Conservation (phyloP, 345 rosid species). For the Passiflora organensis region DNA sequence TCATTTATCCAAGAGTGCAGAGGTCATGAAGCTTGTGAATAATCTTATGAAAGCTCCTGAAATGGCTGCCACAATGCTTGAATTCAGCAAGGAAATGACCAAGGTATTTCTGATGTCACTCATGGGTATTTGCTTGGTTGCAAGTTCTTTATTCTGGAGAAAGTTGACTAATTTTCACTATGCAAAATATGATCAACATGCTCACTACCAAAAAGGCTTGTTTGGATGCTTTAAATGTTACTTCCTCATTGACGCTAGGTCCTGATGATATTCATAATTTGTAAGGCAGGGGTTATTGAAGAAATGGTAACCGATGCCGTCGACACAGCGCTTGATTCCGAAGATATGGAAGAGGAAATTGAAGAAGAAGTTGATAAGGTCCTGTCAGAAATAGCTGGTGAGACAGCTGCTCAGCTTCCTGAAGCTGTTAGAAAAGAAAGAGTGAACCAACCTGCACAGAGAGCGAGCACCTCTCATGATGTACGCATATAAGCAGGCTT, state of each 20-base stretch:
- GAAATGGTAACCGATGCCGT: conserved; percentile 13
- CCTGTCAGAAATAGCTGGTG: conserved; percentile 11
- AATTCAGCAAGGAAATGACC: conserved; percentile 89
- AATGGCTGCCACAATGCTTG: conserved; percentile 84
- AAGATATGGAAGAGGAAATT: conserved; percentile 14
- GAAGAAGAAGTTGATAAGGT: conserved; percentile 16
- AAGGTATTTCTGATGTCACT: conserved; percentile 35
- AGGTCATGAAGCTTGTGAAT: conserved; percentile 91
- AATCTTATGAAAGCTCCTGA: conserved; percentile 90
- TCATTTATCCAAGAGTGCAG: conserved; percentile 78
- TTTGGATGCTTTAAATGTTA: neutral
- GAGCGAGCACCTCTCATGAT: conserved; percentile 25
- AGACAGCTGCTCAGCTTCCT: conserved; percentile 18
- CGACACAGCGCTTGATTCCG: conserved; percentile 14
- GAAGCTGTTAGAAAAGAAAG: conserved; percentile 24
- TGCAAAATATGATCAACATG: neutral
- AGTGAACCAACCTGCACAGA: conserved; percentile 10
- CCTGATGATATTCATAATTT: neutral
- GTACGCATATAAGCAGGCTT: conserved; percentile 9
- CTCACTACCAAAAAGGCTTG: neutral
- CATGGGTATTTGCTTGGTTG: neutral
- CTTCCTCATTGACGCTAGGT: neutral
- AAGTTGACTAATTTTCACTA: neutral
- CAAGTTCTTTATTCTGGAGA: neutral
- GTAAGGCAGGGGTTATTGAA: conserved; percentile 12